Conservation (phyloP, 345 rosid species). For the Sisymbrium altissimum region DNA sequence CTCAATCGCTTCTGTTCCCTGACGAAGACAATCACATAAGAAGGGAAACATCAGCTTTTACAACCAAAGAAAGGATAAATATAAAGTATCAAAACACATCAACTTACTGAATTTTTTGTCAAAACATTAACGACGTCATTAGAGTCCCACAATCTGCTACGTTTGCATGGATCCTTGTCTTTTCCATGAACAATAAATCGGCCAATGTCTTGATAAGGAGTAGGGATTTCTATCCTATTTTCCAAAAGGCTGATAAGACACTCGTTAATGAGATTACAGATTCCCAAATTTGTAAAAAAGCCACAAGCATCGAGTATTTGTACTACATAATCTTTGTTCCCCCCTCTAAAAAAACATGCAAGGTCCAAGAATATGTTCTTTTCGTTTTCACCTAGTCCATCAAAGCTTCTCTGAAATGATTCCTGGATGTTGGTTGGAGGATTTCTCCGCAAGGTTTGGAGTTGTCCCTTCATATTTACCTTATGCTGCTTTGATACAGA, state of each 20-base stretch:
- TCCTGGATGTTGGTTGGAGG: conserved; percentile 18
- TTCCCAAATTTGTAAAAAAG: conserved; percentile 14
- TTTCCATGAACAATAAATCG: conserved; percentile 15
- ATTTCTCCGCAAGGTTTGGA: not conserved
- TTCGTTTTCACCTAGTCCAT: conserved; percentile 24
- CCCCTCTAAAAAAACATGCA: conserved; percentile 34
- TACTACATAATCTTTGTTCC: conserved; percentile 19
- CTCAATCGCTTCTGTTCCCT: too few species aligned
- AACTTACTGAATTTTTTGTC: conserved; percentile 10
- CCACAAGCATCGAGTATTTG: conserved; percentile 32
- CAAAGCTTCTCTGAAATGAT: conserved; percentile 32
- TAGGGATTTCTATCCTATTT: conserved; percentile 18
- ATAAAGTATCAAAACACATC: too few species aligned
- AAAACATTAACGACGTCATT: conserved; percentile 24
- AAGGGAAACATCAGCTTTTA: too few species aligned
- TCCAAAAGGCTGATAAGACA: conserved; percentile 23
- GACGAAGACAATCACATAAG: too few species aligned
- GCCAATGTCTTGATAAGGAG: conserved; percentile 32
- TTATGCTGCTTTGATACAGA: not conserved
- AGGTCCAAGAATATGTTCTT: conserved; percentile 37
- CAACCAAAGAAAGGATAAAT: too few species aligned
- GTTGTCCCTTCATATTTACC: conserved; percentile 10
- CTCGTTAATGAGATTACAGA: conserved; percentile 33
- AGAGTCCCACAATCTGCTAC: conserved; percentile 30
- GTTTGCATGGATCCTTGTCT: conserved; percentile 9